phyloP scores from a whole-genome alignment of 2,329 filamentous ascomycete species.

The Nemania abortiva region DNA sequence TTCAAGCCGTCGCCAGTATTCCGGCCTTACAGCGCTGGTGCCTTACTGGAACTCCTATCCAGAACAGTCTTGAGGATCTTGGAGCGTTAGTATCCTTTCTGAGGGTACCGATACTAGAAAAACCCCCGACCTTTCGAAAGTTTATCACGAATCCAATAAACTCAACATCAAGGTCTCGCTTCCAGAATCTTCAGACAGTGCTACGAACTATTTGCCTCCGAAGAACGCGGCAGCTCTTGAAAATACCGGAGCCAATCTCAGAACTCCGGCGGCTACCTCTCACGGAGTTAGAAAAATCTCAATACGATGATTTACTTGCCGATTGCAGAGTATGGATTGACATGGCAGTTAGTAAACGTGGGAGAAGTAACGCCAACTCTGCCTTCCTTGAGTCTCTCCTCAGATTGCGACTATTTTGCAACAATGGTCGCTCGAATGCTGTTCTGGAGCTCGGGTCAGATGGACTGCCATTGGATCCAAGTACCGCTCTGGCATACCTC shows the following conservation, averaged over 20 bases:
- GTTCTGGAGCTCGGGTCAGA: conserved; percentile 1
- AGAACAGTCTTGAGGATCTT: conserved; percentile 44
- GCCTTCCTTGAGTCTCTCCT: conserved; percentile 41
- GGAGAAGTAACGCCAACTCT: conserved; percentile 6
- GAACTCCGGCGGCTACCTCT: neutral
- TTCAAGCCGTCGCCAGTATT: conserved; percentile 38
- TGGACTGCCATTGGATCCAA: neutral
- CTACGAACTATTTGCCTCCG: conserved; percentile 18
- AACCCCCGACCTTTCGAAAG: conserved; percentile 31
- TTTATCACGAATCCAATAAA: conserved; percentile 33
- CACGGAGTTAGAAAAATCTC: neutral
- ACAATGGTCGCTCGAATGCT: conserved; percentile 5
- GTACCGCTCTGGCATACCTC: conserved; percentile 18
- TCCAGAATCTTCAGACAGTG: conserved; percentile 32
- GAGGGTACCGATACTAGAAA: conserved; percentile 36
- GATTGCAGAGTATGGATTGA: conserved; percentile 6
- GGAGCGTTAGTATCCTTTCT: conserved; percentile 38
- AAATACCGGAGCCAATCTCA: conserved; percentile 8
- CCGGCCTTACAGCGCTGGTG: conserved; percentile 39
- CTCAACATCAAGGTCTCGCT: conserved; percentile 23
- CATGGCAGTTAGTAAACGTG: conserved; percentile 12
- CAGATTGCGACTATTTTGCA: conserved; percentile 46
- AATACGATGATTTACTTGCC: conserved; percentile 8
- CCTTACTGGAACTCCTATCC: conserved; percentile 43
- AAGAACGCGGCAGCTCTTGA: conserved; percentile 10